Base-by-base conservation (phyloP, 345 rosid species). In the Pseudoturritis turrita region DNA sequence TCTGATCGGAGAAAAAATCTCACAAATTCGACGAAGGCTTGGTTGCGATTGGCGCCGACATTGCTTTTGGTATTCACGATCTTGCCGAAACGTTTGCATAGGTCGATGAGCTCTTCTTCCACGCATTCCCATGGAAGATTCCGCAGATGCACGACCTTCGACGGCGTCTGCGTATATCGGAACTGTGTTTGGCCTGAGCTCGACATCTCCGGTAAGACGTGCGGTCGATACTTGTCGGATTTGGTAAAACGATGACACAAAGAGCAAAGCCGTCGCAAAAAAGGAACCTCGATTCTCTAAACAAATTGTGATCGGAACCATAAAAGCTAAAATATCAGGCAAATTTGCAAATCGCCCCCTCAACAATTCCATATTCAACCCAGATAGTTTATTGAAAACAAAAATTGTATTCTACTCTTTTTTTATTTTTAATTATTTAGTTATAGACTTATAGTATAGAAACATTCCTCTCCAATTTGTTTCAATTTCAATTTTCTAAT, bases 101-200 rank as follows among this genome's bases (percentile, higher is more conserved):
- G 95, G 77, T 91, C 96, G 79, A 94, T 54, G 46, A 94, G 96
- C 87, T 94, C 98, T 31, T 91, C 98, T 47, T 91, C 97, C 10
- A 83, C 33, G 64, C 98, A 89, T 79, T 94, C 96, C 98, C 96
- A 94, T 0, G 97, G 97, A 5, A 94, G 92, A 80, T 91, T 94
- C 53, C 97, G 86, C 21, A 94, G 88, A 72, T 94, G 97, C 55
- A 94, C 82, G 22, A 94, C 98, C 85, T 94, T 94, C 47, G 96
- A 94, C 40, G 96, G 96, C 25, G 99, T 88, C 77, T 95, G 99
- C 11, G 99, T 91, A 80, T 91, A 91, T 13, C 97, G 81, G 79
- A 95, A 95, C 83, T 91, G 97, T 2, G 87, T 85, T 71, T 86
- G 97, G 22, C 90, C 85, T 23, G 90, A 89, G 63, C 85, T 82